Base-by-base conservation (phyloP, 371 early-diverging fungal species). In the Actinomortierella wolfii region DNA sequence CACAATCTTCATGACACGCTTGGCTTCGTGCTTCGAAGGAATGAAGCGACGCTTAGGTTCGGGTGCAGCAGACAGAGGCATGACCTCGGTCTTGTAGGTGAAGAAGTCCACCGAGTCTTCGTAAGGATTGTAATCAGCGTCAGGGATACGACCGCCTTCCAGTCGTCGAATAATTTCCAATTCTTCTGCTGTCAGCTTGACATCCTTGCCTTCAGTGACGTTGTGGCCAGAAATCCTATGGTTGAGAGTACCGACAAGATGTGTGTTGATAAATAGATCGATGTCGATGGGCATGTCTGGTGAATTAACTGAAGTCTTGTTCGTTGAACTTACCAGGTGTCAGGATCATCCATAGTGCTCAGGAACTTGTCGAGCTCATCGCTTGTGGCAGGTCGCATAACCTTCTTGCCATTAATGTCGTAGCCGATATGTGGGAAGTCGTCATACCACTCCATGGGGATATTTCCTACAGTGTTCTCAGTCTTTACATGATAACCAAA, bases 361-460 rank as follows among this genome's bases (percentile, higher is more conserved):
- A 98, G 81, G 81, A 97, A 96, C 65, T 89, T 88, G 67, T 97
- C 97, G 40, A 97, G 83, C 70, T 94, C 94, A 67, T 97, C 97
- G 9, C 84, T 86, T 40, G 84, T 90, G 4, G 92, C 92, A n/a
- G 96, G 95, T 68, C 82, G 87, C 79, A 90, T 68, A 40, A 98
- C 87, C 75, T 86, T 91, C 75, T 96, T 93, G 48, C 99, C 99
- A 54, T 94, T 84, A 50, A 95, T 77, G 67, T 94, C 92, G 79
- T 98, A 98, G 45, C 99, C 99, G 62, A 97, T 96, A 64, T 98
- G 99, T 45, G 92, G 93, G 53, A 91, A 89, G 51, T 97, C 97
- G 44, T 93, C 91, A 77, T 98, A 98, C 97, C 97, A 97, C 69
- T 95, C 94, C 77, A 94, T 84, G 17, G 97, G 96, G 18, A 98